Base-by-base conservation (phyloP, 1,284 basidiomycete species). In the Trichosporon sp. region DNA sequence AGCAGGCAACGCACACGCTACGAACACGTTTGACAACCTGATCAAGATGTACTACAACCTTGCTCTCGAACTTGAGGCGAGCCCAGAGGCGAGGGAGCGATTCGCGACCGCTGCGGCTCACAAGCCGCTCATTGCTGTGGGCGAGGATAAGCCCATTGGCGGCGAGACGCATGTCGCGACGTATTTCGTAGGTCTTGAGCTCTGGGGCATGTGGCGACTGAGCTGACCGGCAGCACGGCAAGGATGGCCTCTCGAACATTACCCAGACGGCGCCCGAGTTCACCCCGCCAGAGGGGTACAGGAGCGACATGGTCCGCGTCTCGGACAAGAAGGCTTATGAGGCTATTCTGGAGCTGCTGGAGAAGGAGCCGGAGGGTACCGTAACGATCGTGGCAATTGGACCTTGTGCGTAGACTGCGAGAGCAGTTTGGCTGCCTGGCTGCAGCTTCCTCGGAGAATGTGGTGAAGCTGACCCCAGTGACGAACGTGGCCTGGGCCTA, bases 381-480 rank as follows among this genome's bases (percentile, higher is more conserved):
- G 84, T 98, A 27, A 89, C 90, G 1, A 92, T 96, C 69, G 84
- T 97, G 62, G 89, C 87, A 4, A 83, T 97, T 1, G 95, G 95
- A 0, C 95, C 95, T 4, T 81, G 82, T 82, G 57, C 67, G 81
- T 78, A n/a, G n/a, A n/a, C n/a, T n/a, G n/a, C n/a, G n/a, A n/a
- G n/a, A n/a, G n/a, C n/a, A n/a, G n/a, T n/a, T n/a, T n/a, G n/a
- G n/a, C n/a, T n/a, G n/a, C n/a, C n/a, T n/a, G n/a, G n/a, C n/a
- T n/a, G n/a, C n/a, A n/a, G 23, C 16, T 4, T 1, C 1, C 52
- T 56, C 19, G 19, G 16, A 7, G 13, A 2, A 5, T n/a, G 16
- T n/a, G 8, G 25, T 16, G 5, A 14, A 52, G 27, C 37, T 61
- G 59, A 60, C 58, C 5, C 21, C 65, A 82, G 81, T 94, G 64